Evolutionary conservation across 306 rosid genomes (phyloP).

Genomic region (Albizia julibrissin): DNA sequence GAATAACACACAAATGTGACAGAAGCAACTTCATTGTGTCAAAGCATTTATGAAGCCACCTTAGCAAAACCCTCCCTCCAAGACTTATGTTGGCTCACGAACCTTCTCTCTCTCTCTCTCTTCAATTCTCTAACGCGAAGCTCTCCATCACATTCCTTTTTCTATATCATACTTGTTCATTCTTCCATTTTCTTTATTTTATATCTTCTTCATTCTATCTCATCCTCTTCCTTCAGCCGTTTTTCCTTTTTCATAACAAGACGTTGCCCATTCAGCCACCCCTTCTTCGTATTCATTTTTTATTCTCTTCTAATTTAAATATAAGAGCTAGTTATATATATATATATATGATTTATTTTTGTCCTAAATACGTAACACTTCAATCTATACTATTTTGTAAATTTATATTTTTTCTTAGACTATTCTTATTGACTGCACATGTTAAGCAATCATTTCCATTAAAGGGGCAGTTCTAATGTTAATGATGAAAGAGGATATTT

Average conservation of each 20-base stretch:
- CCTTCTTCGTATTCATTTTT: not conserved
- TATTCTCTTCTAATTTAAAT: fast-evolving
- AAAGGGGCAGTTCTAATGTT: too few species aligned
- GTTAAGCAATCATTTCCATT: too few species aligned
- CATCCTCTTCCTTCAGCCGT: not conserved
- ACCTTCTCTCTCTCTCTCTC: constrained; percentile 28
- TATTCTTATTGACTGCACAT: too few species aligned
- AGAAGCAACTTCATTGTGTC: not conserved
- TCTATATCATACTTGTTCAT: not conserved
- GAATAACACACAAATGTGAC: not conserved
- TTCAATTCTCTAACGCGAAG: constrained; percentile 2
- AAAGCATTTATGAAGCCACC: constrained; percentile 48
- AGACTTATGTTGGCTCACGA: constrained; percentile 31
- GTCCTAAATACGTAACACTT: too few species aligned
- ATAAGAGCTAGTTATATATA: too few species aligned
- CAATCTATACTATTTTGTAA: too few species aligned
- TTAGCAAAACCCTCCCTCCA: constrained; percentile 15
- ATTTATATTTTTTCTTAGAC: too few species aligned
- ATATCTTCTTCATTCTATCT: not conserved
- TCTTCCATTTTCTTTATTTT: not conserved
- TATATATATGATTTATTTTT: too few species aligned
- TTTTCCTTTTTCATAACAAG: not conserved
- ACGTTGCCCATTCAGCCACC: not conserved
- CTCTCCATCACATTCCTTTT: not conserved
- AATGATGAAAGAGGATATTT: too few species aligned